A percentile compares a stretch with the other conserved stretches of the same genome.
Conservation (phyloP, 495 filamentous ascomycete genomes). For the Podospora fimiseda region DNA sequence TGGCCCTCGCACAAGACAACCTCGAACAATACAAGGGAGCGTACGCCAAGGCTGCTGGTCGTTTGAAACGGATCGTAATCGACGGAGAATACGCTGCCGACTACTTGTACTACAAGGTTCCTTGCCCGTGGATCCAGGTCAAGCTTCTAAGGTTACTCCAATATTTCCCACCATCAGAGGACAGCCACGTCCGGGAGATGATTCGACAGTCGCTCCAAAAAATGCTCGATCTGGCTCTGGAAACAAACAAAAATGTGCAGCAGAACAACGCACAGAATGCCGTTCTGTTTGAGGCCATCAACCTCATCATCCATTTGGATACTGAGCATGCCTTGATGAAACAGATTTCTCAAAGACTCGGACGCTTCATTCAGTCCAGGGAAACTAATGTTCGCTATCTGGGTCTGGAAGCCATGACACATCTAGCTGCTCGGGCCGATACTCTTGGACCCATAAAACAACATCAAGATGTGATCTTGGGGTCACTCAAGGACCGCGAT, state of each 20-base stretch:
- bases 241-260: conserved; percentile 96
- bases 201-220: conserved; percentile 88
- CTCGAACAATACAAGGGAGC: conserved; percentile 88
- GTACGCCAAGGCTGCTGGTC: conserved; percentile 85
- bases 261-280: conserved; percentile 99
- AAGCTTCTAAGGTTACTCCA: conserved; percentile 87
- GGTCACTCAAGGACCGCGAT: conserved; percentile 88
- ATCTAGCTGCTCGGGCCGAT: conserved; percentile 90
- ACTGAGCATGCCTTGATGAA: conserved; percentile 94
- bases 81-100: conserved; percentile 81
- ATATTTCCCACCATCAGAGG: conserved; percentile 90
- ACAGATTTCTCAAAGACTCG: conserved; percentile 88
- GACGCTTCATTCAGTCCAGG: conserved; percentile 92
- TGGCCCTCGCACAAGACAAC: conserved; percentile 90
- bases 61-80: conserved; percentile 81
- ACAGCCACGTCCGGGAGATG: conserved; percentile 83
- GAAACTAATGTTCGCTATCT: conserved; percentile 98
- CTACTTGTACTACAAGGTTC: conserved; percentile 98
- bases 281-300: conserved; percentile 96
- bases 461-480: conserved; percentile 92
- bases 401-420: conserved; percentile 95
- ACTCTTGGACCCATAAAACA: conserved; percentile 97
- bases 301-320: conserved; percentile 97
- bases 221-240: conserved; percentile 83
- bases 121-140: conserved; percentile 97